Evolutionary conservation across 2,329 filamentous ascomycete genomes (phyloP), one percentile per base, ranked within the genome.

Genomic region (Graphilbum fragrans): DNA sequence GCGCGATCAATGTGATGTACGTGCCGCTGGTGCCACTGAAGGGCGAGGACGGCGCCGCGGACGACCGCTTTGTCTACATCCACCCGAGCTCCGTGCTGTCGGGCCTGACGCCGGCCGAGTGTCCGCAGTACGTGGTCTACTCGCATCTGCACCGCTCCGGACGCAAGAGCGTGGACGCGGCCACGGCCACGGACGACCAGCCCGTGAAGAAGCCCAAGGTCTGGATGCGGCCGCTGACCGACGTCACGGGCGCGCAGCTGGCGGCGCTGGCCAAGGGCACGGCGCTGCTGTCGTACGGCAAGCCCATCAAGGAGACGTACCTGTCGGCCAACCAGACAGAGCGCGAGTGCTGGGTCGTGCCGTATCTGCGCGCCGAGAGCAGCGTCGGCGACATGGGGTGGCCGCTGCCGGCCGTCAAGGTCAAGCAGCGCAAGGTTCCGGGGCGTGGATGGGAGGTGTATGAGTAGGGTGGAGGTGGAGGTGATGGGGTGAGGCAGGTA

Each of bases 1-100:
- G 87, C n/a, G 84, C 88, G 2, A 93, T 92, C 49, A 87, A 96
- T 51, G 84, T 96, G 3, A 84, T 90, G 0, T 98, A 96, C 56
- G 60, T 94, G 7, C 87, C 92, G 0, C 77, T 98, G 5, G 77
- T 88, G 50, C 80, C 86, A 0, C 67, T 86, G 4, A 21, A 75
- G 35, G 54, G 67, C 18, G 56, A 59, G 2, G 54, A 56, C 12
- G 53, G 55, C 18, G 52, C 54, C n/a, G 19, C 54, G n/a, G 17
- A 55, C 23, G 77, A 84, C 41, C 71, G 72, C 42, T 78, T 80
- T 25, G 86, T 95, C 2, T 96, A 84, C 56, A 75, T 96, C 35
- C 92, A 96, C 57, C 87, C 92, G 0, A 76, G 82, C 0, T 94
- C 87, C 2, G 70, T 86, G 3, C 72, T 98, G 9, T 77, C 90